Evolutionary conservation across 2,329 filamentous ascomycete species (phyloP).

Genomic region (Colletotrichum kahawae): DNA sequence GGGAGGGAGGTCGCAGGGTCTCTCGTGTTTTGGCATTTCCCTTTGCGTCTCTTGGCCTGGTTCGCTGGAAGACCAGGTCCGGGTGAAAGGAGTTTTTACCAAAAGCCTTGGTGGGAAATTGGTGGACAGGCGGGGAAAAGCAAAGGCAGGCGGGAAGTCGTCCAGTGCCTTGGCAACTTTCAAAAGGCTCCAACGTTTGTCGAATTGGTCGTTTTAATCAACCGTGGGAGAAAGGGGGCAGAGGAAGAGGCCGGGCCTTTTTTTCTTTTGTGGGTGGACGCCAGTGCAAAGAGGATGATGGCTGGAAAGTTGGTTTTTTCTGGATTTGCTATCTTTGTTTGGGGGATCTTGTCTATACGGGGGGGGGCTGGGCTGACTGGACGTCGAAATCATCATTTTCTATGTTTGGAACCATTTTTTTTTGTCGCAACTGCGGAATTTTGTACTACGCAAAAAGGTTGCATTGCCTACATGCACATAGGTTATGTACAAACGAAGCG

Average conservation of each 20-base stretch:
- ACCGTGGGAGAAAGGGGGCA: background rate
- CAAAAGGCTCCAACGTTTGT: background rate
- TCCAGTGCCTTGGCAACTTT: background rate
- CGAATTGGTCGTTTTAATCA: background rate
- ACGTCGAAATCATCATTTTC: background rate
- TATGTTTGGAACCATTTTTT: background rate
- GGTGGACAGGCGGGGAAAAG: background rate
- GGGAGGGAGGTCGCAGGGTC: background rate
- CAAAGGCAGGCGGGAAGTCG: background rate
- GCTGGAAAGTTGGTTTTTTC: background rate
- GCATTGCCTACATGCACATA: background rate
- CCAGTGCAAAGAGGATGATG: background rate
- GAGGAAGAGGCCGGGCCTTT: conserved; percentile 17
- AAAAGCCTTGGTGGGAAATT: background rate
- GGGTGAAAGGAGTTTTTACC: background rate
- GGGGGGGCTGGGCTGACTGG: background rate
- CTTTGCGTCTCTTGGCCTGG: background rate
- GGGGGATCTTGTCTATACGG: background rate
- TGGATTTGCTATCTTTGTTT: background rate
- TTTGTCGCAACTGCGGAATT: background rate
- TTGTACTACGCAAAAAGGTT: background rate
- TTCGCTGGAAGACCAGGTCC: conserved; percentile 13
- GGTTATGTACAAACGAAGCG: conserved; percentile 15
- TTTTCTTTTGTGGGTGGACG: background rate
- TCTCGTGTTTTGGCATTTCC: background rate